Evolutionary conservation across 106 monocot genomes (phyloP).

Genomic region (Dioscorea alata): DNA sequence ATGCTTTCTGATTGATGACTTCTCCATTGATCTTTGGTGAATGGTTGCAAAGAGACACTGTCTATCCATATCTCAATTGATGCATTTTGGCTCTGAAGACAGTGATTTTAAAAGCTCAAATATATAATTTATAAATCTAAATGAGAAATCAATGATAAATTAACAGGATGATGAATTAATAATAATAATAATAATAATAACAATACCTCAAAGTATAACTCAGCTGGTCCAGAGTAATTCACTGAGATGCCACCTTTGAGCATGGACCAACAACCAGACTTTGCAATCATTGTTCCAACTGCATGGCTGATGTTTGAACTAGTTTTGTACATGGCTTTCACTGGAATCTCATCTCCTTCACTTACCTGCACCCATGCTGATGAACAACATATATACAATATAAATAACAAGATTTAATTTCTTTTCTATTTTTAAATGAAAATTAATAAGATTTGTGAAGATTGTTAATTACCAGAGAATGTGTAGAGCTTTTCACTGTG

Average conservation of each 20-base stretch:
- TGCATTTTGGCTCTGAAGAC: constrained; percentile 38
- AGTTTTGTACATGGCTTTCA: constrained; percentile 38
- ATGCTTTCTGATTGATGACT: constrained; percentile 45
- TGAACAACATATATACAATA: not conserved
- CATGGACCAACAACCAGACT: constrained; percentile 74
- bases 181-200: no score
- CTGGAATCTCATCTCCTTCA: constrained; percentile 15
- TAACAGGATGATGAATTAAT: not conserved
- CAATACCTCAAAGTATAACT: constrained; percentile 63
- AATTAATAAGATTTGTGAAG: not conserved
- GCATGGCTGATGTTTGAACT: constrained; percentile 16
- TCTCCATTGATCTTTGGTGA: constrained; percentile 67
- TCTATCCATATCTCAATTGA: constrained; percentile 65
- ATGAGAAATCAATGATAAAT: not conserved
- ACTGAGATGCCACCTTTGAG: constrained; percentile 80
- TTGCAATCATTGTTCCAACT: constrained; percentile 41
- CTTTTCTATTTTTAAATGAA: not conserved
- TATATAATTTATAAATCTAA: not conserved
- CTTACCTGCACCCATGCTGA: constrained; percentile 66
- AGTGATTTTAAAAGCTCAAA: not conserved
- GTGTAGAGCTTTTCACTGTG: constrained; percentile 49
- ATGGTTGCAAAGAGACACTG: constrained; percentile 80
- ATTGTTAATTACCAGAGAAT: constrained; percentile 47
- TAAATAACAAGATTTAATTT: not conserved
- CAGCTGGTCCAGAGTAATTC: constrained; percentile 30